phyloP scores from a whole-genome alignment of 345 rosid species.

The Euphorbia pulcherrima region DNA sequence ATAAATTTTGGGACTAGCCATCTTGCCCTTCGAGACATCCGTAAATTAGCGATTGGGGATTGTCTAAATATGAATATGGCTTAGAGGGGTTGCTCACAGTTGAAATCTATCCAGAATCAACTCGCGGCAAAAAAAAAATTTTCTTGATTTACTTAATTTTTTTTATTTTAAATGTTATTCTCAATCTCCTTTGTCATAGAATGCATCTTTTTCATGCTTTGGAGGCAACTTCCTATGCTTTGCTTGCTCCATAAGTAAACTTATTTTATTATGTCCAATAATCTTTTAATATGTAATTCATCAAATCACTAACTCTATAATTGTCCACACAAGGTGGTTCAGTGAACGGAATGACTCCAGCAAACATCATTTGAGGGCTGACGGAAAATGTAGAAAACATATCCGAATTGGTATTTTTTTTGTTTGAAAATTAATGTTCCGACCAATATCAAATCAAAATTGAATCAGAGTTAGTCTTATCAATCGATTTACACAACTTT shows the following conservation, averaged over 20 bases:
- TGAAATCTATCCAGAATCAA: no score
- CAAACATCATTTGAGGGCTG: background rate
- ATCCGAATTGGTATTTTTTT: background rate
- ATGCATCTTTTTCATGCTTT: slow-evolving; percentile 23
- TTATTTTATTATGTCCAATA: background rate
- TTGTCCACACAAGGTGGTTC: background rate
- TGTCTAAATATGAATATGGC: no score
- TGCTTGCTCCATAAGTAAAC: slow-evolving; percentile 19
- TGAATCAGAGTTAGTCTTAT: background rate
- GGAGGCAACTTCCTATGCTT: slow-evolving; percentile 27
- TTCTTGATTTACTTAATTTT: no score
- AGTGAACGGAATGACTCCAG: background rate
- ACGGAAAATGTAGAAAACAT: no score
- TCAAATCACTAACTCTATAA: background rate
- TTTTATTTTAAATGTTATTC: slow-evolving; percentile 19
- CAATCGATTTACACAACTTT: no score
- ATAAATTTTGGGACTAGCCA: no score
- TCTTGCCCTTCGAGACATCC: no score
- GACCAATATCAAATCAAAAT: background rate
- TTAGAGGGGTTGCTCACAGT: no score
- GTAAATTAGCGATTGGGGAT: no score
- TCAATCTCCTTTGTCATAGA: slow-evolving; percentile 16
- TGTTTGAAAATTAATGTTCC: background rate
- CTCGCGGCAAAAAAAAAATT: no score
- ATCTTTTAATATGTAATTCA: background rate